A percentile compares a stretch with the other conserved stretches of the same genome.
Conservation (phyloP, 352 stramenopile species). For the Phytophthora meadii region DNA sequence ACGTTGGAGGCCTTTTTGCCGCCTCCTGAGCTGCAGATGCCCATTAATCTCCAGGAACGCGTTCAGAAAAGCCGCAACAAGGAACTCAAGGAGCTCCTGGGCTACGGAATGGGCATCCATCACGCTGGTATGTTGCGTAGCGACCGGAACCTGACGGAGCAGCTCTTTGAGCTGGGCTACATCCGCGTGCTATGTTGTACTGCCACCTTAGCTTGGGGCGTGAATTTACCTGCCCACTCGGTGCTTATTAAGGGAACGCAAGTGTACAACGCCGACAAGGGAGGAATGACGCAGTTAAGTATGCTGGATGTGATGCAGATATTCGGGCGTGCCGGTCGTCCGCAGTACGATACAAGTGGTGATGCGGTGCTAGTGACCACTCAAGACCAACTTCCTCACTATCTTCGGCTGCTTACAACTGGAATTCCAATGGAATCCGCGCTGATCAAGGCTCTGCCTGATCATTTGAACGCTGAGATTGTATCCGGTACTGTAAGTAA, state of each 20-base stretch:
- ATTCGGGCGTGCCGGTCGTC: constrained; percentile 97
- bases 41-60: constrained; percentile 60
- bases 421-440: constrained; percentile 98
- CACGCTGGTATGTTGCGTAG: constrained; percentile 98
- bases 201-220: constrained; percentile 98
- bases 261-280: constrained; percentile 99
- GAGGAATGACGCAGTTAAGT: constrained; percentile 96
- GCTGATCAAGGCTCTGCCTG: constrained; percentile 98
- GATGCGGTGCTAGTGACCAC: constrained; percentile 99
- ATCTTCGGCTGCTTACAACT: constrained; percentile 95
- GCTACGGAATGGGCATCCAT: constrained; percentile 97
- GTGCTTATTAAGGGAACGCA: constrained; percentile 99
- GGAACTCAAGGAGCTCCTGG: constrained; percentile 95
- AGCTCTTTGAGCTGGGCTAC: constrained; percentile 97
- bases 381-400: constrained; percentile 93
- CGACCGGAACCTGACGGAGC: constrained; percentile 96
- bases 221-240: constrained; percentile 98
- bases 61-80: constrained; percentile 95
- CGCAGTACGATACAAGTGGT: constrained; percentile 99
- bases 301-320: constrained; percentile 99
- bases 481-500: constrained; percentile 98
- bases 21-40: constrained; percentile 61
- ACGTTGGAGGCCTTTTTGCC: constrained; percentile 70
- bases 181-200: constrained; percentile 99
- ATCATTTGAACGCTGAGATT: constrained; percentile 99